Conservation (phyloP, 106 monocot species). For the Triglochin maritima region DNA sequence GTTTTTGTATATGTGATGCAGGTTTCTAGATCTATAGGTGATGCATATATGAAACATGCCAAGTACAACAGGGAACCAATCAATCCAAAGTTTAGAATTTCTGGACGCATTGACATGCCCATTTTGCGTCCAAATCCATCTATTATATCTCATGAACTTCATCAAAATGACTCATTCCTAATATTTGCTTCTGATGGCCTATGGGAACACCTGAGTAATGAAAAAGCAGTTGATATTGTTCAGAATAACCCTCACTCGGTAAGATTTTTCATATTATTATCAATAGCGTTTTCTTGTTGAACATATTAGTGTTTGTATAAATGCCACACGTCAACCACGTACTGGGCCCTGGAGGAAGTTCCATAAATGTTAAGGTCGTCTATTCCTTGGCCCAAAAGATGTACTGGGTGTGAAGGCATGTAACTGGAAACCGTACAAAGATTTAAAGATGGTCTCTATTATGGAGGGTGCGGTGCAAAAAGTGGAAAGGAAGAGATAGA, state of each 20-base stretch:
- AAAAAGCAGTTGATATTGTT: constrained; percentile 6
- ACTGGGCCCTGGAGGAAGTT: too few relatives aligned
- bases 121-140: not conserved
- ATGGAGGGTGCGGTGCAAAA: too few relatives aligned
- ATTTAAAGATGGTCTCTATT: too few relatives aligned
- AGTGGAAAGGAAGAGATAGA: too few relatives aligned
- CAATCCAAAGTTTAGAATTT: not conserved
- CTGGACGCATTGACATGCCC: not conserved
- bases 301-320: too few relatives aligned
- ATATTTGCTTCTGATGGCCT: constrained; percentile 11
- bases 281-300: too few relatives aligned
- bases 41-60: constrained; percentile 3
- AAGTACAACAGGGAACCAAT: constrained; percentile 3
- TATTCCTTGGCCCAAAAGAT: too few relatives aligned
- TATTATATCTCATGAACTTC: not conserved
- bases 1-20: not conserved
- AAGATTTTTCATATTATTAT: not conserved
- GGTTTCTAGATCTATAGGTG: constrained; percentile 10
- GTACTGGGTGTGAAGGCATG: too few relatives aligned
- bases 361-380: too few relatives aligned
- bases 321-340: too few relatives aligned
- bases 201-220: constrained; percentile 7
- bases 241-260: not conserved
- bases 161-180: constrained; percentile 2
- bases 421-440: too few relatives aligned